Base-by-base conservation (phyloP, 2,329 filamentous ascomycete species). In the Colletotrichum acutatum region DNA sequence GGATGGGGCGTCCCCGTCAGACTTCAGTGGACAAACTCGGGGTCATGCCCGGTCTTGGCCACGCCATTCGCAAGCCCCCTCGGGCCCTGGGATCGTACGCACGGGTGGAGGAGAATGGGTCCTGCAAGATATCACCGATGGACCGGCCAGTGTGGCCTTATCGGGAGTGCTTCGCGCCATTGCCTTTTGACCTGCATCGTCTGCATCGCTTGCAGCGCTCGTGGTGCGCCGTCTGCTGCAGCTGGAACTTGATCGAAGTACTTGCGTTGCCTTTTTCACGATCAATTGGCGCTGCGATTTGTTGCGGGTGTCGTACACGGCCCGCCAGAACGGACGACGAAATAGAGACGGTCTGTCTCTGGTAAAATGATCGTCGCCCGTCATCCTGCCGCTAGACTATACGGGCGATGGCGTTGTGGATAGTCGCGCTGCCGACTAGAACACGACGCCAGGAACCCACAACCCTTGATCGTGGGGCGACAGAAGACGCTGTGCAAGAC, bases 171-270 rank as follows among this genome's bases (percentile, higher is more conserved):
- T 61, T 72, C 57, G 66, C 52, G 66, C 46, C 24, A 24, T 61
- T 53, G 46, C 28, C 24, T 52, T 49, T 34, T 68, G 49, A 32
- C 60, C 46, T 71, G 68, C 46, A 71, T 61, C 66, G 66, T 59
- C 56, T 64, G 56, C 66, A 58, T 54, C 59, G 53, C 58, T 49
- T 63, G 69, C 65, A 66, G 64, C 42, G 63, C 52, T 34, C 34
- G 63, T 26, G 34, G 37, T 58, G 32, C 63, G 65, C 56, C 49
- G 42, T 63, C 11, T 56, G 19, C 71, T 66, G 61, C 61, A 66
- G 32, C 60, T 58, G 61, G 71, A 62, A 71, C 34, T 60, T 75
- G 66, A 53, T 70, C 42, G 49, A 64, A 66, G 62, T 56, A 73
- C 61, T 16, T 12, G 24, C 5, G 8, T 26, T 59, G 22, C 61